Evolutionary conservation across 2,329 filamentous ascomycete species (phyloP), one percentile per base, ranked within the genome.

Genomic region (Curvularia sp.): DNA sequence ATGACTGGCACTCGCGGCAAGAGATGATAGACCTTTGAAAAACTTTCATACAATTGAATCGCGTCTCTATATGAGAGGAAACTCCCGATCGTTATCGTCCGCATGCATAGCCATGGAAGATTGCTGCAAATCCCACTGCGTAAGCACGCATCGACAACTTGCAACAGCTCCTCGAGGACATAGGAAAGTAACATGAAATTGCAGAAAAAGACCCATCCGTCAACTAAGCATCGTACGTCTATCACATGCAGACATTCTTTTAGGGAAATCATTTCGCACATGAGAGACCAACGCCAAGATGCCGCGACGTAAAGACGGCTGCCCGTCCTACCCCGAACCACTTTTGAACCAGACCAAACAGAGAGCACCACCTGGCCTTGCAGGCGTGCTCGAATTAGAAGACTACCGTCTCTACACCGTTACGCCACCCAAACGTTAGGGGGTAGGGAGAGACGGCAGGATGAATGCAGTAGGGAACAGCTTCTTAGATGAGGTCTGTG

Each of bases 231-330:
- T 63, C 70, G 65, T 61, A 65, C 73, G 70, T 76, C 73, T 77
- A 74, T 71, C 69, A 71, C 67, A 64, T 68, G 69, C 69, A 64
- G 64, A 70, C 67, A 71, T 70, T 70, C 71, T 72, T 75, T 72
- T 71, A 66, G 66, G 69, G 65, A 73, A 76, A 73, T 69, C 70
- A 74, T 69, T 72, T 76, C 72, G 74, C 70, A 76, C 67, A 76
- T 69, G 72, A 73, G 71, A 75, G 68, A 75, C 68, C 66, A 77
- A 78, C 76, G 76, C 76, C 76, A 70, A 75, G 71, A 78, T 78
- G 76, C 74, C 72, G 70, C 69, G 70, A 73, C 71, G 66, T 73
- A 67, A 61, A 51, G 65, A 68, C 69, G 68, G 67, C 68, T 59
- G 63, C 65, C 67, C 69, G 66, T 70, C 68, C 67, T 66, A 70